Evolutionary conservation across 306 rosid species (phyloP), one percentile per base, ranked within the genome.

Genomic region (Lupinus albus): DNA sequence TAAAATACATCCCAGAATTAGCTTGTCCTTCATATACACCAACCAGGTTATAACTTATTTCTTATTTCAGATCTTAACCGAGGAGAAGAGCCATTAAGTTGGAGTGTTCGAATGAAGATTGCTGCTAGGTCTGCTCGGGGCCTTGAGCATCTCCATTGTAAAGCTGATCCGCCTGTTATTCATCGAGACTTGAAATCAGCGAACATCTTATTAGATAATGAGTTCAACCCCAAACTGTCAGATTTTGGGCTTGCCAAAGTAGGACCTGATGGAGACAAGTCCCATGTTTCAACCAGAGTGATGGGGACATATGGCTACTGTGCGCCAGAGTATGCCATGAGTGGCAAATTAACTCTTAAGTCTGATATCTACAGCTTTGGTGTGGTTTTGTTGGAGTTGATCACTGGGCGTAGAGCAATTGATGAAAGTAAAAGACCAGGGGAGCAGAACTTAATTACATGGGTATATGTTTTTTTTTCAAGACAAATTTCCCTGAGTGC

Each of bases 251-350:
- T 93, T 30, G 98, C 98, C 36, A 93, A 93, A 78, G 84, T 89
- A 45, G 97, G 96, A 66, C 97, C 98, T 58, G 98, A 89, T 46
- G 98, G 98, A n/a, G 96, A 93, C 72, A 88, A 86, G 17, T 89
- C 98, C 33, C 98, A 93, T 76, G 98, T 93, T 74, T 93, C 98
- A 50, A 93, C 98, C 8, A 81, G 98, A 84, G 95, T 92, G 44
- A 92, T 92, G 98, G 98, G 96, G 73, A 92, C 96, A 7, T 87
- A 89, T 47, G 96, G 98, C 45, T 89, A 92, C 81, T 90, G 99
- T 62, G 99, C 99, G 6, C 99, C 99, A 18, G 99, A 94, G 77
- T 94, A 94, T 13, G 97, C 97, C 52, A 94, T 94, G 97, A 90
- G 95, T 48, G 98, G 99, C 33, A 90, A 90, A 72, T 78, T 90